These are phyloP conservation scores for Eimeria necatrix DNA, from an alignment of 169 alveolate genomes.

Conservation along the genomic window DNA sequence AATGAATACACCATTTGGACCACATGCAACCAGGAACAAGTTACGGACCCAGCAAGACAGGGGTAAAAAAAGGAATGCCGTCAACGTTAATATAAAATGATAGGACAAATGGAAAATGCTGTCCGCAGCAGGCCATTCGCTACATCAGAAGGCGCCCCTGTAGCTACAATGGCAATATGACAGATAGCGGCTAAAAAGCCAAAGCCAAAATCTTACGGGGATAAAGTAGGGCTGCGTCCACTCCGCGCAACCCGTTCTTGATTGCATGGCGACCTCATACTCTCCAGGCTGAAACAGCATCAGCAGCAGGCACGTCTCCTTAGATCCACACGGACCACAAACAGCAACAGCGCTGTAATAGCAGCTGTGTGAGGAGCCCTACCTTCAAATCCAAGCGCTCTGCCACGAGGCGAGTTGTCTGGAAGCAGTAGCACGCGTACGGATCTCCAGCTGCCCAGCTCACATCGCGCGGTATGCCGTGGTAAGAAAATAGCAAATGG, in stretches of 20 bases:
- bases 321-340: not conserved
- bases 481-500: constrained; percentile 63
- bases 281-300: constrained; percentile 63
- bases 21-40: not conserved
- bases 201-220: constrained; percentile 13
- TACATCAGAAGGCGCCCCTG: not conserved
- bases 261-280: constrained; percentile 73
- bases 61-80: no score
- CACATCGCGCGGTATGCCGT: constrained; percentile 70
- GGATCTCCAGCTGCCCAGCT: constrained; percentile 68
- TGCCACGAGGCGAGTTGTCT: constrained; percentile 76
- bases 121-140: not conserved
- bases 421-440: constrained; percentile 76
- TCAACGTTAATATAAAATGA: no score
- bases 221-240: constrained; percentile 79
- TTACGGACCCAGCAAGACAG: no score
- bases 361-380: not conserved
- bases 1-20: not conserved
- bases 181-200: not conserved
- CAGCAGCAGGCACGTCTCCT: not conserved
- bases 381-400: constrained; percentile 67
- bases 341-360: constrained; percentile 7
- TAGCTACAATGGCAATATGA: not conserved
- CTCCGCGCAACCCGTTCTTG: constrained; percentile 70
- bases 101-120: no score